A percentile compares a stretch with the other conserved stretches of the same genome.
These are phyloP conservation scores for Schwanniomyces polymorphus DNA, from an alignment of 805 yeast genomes.

Conservation along the genomic window DNA sequence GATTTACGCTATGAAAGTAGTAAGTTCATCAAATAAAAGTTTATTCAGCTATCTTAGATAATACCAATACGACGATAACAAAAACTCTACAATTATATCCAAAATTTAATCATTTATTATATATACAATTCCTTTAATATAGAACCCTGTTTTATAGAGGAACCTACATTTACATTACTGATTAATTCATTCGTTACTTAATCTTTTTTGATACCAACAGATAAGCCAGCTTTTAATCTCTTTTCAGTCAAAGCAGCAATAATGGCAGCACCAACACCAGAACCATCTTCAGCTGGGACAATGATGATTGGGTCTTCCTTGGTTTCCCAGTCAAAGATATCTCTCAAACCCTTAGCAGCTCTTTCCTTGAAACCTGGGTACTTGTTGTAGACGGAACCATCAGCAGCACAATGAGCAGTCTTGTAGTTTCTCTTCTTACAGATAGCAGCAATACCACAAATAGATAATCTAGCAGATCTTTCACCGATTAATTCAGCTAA, in stretches of 20 bases:
- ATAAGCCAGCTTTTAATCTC: slow-evolving; percentile 69
- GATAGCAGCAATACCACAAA: slow-evolving; percentile 94
- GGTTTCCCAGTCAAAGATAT: slow-evolving; percentile 77
- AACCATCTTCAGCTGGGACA: slow-evolving; percentile 96
- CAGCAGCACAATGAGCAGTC: slow-evolving; percentile 90
- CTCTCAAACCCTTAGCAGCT: slow-evolving; percentile 85
- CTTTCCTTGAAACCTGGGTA: slow-evolving; percentile 91
- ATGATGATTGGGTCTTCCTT: slow-evolving; percentile 75
- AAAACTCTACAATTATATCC: not conserved
- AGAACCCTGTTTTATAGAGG: not conserved
- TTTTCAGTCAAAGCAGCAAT: slow-evolving; percentile 92
- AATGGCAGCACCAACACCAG: slow-evolving; percentile 98
- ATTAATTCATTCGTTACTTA: not conserved
- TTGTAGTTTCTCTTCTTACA: slow-evolving; percentile 79
- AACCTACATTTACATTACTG: not conserved
- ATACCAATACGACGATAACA: too few relatives aligned
- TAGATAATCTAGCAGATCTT: slow-evolving; percentile 88
- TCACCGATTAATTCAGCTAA: slow-evolving; percentile 86
- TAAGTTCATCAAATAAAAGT: too few relatives aligned
- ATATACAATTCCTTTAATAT: not conserved
- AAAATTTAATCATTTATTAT: not conserved
- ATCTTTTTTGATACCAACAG: slow-evolving; percentile 50
- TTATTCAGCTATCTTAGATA: too few relatives aligned
- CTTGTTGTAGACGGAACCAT: slow-evolving; percentile 92
- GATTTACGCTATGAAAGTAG: too few relatives aligned